A percentile compares a stretch with the other conserved stretches of the same genome.
Conservation (phyloP, 2,329 filamentous ascomycete species). For the Lecanicillium sp. region DNA sequence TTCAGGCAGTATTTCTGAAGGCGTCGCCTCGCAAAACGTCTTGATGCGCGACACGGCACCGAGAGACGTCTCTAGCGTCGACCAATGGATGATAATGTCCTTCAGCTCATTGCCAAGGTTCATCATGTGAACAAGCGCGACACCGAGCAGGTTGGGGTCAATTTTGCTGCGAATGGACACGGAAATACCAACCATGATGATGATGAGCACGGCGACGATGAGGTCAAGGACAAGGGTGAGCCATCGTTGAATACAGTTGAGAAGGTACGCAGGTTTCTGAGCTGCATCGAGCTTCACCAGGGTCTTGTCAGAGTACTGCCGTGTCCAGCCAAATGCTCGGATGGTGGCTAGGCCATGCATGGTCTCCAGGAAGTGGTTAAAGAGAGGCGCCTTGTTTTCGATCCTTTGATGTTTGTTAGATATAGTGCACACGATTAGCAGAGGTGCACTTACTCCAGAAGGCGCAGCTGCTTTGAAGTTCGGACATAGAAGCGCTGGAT, state of each 20-base stretch:
- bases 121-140: conserved; percentile 1
- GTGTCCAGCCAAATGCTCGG: conserved; percentile 10
- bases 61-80: conserved; percentile 5
- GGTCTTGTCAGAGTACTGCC: background rate
- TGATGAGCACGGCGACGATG: conserved; percentile 34
- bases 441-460: too few relatives aligned
- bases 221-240: conserved; percentile 40
- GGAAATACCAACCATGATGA: conserved; percentile 35
- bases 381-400: conserved; percentile 21
- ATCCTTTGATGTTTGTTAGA: too few relatives aligned
- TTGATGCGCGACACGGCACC: conserved; percentile 20
- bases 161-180: conserved; percentile 24
- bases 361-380: conserved; percentile 19
- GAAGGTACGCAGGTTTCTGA: conserved; percentile 24
- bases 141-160: conserved; percentile 17
- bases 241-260: conserved; percentile 42
- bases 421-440: too few relatives aligned
- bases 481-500: too few relatives aligned
- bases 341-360: conserved; percentile 19
- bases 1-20: conserved; percentile 13
- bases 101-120: background rate
- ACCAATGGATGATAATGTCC: conserved; percentile 3
- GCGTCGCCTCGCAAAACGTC: conserved; percentile 17
- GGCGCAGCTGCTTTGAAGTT: too few relatives aligned
- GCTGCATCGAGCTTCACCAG: background rate